A percentile compares a stretch with the other conserved stretches of the same genome.
Evolutionary conservation across 1,284 basidiomycete species (phyloP).

Genomic region (Sporisorium scitamineum): DNA sequence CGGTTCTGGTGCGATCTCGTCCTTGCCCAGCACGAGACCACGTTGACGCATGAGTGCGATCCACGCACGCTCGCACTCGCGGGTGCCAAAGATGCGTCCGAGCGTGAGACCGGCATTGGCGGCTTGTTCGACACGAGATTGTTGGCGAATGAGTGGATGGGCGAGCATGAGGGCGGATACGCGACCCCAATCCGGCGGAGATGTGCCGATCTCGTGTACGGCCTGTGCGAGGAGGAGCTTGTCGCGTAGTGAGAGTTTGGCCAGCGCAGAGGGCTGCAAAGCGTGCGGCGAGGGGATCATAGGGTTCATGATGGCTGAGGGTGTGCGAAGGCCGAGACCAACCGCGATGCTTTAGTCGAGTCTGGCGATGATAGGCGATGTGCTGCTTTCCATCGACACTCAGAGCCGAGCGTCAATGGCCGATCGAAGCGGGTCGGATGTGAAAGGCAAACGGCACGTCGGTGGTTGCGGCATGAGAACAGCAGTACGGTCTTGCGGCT

Average conservation of each 20-base stretch:
- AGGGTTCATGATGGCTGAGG: slow-evolving; percentile 25
- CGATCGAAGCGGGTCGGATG: neutral
- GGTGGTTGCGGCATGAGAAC: neutral
- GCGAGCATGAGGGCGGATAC: slow-evolving; percentile 54
- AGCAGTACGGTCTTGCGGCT: neutral
- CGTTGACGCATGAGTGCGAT: slow-evolving; percentile 56
- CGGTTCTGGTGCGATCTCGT: slow-evolving; percentile 32
- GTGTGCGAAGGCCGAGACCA: neutral
- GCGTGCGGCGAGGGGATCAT: slow-evolving; percentile 45
- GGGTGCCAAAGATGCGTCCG: slow-evolving; percentile 55
- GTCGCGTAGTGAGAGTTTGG: slow-evolving; percentile 54
- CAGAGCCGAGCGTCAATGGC: neutral
- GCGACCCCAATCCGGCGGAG: slow-evolving; percentile 59
- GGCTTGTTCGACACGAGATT: slow-evolving; percentile 51
- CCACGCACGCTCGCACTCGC: slow-evolving; percentile 63
- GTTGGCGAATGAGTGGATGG: slow-evolving; percentile 59
- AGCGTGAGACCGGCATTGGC: slow-evolving; percentile 55
- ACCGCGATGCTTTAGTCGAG: neutral
- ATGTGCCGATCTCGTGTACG: slow-evolving; percentile 60
- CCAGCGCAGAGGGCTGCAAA: slow-evolving; percentile 42
- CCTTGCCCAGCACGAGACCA: slow-evolving; percentile 49
- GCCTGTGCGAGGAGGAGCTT: slow-evolving; percentile 66
- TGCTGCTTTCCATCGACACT: neutral
- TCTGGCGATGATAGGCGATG: neutral
- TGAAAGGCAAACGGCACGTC: slow-evolving; percentile 5